Conservation (phyloP, 2,329 filamentous ascomycete genomes). For the Aspergillus sp. region DNA sequence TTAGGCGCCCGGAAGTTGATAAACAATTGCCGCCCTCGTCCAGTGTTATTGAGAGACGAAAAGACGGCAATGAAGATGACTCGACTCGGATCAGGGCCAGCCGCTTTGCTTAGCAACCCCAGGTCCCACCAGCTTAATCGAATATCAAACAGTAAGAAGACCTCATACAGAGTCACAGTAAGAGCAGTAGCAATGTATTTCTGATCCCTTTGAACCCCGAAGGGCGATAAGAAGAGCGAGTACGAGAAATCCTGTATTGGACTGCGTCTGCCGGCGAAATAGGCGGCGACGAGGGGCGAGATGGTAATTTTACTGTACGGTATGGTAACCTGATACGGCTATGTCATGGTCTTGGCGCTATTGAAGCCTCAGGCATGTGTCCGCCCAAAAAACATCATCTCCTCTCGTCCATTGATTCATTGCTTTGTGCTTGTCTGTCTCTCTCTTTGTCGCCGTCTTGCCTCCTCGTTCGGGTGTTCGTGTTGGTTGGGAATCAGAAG, state of each 20-base stretch:
- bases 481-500: background rate
- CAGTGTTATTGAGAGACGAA: slow-evolving; percentile 5
- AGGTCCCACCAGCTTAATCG: background rate
- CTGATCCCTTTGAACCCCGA: slow-evolving; percentile 5
- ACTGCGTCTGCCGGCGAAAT: slow-evolving; percentile 10
- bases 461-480: background rate
- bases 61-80: background rate
- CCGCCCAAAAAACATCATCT: slow-evolving; percentile 24
- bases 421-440: slow-evolving; percentile 6
- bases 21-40: background rate
- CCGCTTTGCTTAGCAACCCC: background rate
- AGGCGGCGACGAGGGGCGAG: slow-evolving; percentile 11
- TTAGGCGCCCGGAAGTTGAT: slow-evolving; percentile 1
- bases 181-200: background rate
- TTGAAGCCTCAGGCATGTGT: slow-evolving; percentile 21
- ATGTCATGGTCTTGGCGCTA: slow-evolving; percentile 18
- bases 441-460: slow-evolving; percentile 1
- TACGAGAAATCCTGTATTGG: slow-evolving; percentile 13
- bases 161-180: background rate
- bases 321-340: background rate
- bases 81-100: background rate
- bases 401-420: slow-evolving; percentile 11
- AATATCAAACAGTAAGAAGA: background rate
- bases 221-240: slow-evolving; percentile 11
- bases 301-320: background rate